phyloP scores from a whole-genome alignment of 2,329 filamentous ascomycete species.

The Parasarocladium wereldwijsianum region DNA sequence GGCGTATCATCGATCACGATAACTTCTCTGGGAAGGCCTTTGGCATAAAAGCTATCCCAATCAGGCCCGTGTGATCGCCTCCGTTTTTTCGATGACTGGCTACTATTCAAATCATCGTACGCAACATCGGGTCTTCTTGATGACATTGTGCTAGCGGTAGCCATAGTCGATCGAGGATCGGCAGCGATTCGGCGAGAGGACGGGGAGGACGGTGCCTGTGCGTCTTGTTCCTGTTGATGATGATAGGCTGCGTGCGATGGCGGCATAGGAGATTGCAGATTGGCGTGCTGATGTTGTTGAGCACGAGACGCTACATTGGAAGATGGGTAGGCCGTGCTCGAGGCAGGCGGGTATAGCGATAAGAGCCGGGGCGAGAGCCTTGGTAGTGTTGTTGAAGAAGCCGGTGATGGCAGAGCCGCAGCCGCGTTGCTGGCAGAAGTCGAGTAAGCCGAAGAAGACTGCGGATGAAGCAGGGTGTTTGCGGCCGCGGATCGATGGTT shows the following conservation, averaged over 20 bases:
- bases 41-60: constrained; percentile 71
- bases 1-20: constrained; percentile 72
- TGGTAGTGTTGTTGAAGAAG: constrained; percentile 4
- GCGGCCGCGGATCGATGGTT: constrained; percentile 16
- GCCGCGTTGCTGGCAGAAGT: constrained; percentile 9
- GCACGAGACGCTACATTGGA: constrained; percentile 15
- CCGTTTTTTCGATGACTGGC: constrained; percentile 29
- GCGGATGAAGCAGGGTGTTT: constrained; percentile 14
- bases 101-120: constrained; percentile 6
- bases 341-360: constrained; percentile 9
- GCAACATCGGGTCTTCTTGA: constrained; percentile 11
- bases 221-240: constrained; percentile 7
- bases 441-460: constrained; percentile 4
- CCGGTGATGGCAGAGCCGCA: no score
- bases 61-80: constrained; percentile 52
- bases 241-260: constrained; percentile 14
- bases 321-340: constrained; percentile 16
- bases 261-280: constrained; percentile 16
- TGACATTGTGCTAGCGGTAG: constrained; percentile 6
- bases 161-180: constrained; percentile 7
- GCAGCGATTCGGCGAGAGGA: constrained; percentile 7
- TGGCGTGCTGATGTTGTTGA: constrained; percentile 5
- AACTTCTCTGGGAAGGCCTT: constrained; percentile 70
- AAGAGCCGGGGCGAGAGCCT: constrained; percentile 5
- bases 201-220: constrained; percentile 10